phyloP scores from a whole-genome alignment of 495 filamentous ascomycete genomes.

The Neurospora pannonica region DNA sequence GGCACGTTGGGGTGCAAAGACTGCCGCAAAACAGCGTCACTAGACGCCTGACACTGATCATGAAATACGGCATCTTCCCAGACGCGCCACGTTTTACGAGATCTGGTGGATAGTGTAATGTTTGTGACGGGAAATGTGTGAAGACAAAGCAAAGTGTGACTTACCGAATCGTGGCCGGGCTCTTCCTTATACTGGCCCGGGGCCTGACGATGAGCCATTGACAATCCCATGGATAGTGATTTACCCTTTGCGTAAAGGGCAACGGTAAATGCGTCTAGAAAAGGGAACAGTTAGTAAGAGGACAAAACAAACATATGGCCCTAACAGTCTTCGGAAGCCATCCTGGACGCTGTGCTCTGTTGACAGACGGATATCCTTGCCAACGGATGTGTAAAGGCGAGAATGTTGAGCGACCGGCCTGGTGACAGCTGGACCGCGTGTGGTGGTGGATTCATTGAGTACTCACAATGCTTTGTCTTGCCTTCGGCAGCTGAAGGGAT shows the following conservation, averaged over 20 bases:
- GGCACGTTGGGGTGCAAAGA: background rate
- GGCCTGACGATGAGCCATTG: slow-evolving; percentile 32
- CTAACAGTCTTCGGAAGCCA: background rate
- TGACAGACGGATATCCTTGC: background rate
- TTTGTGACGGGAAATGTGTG: background rate
- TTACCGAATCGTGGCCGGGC: slow-evolving; percentile 27
- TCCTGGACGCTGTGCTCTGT: background rate
- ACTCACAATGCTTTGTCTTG: background rate
- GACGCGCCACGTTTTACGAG: background rate
- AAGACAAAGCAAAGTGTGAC: slow-evolving; percentile 12
- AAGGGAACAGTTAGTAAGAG: background rate
- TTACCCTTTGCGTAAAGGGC: background rate
- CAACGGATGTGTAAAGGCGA: background rate
- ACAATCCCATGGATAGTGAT: slow-evolving; percentile 23
- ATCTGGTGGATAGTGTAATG: background rate
- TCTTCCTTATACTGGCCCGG: slow-evolving; percentile 30
- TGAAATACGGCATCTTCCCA: background rate
- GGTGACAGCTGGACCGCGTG: background rate
- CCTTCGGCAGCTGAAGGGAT: background rate
- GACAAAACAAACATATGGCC: background rate
- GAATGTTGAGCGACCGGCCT: background rate
- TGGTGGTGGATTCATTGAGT: background rate
- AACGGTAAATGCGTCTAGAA: background rate
- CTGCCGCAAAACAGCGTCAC: background rate
- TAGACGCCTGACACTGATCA: background rate